Conservation (phyloP, 768 basidiomycete genomes). For the Amanita rubescens region DNA sequence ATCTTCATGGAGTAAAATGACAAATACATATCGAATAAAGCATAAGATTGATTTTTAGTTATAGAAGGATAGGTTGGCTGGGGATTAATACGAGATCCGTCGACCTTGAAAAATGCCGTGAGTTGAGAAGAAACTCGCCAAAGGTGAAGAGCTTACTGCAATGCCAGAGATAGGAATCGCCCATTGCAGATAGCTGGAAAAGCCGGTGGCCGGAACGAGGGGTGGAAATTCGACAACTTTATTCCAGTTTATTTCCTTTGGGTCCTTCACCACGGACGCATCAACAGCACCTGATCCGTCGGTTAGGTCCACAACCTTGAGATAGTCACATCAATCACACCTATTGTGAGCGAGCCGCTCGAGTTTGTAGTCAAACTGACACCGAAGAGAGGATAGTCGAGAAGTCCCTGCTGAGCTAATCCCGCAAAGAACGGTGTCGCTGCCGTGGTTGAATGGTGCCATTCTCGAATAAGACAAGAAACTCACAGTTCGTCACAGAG, state of each 20-base stretch:
- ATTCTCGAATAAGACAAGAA: neutral
- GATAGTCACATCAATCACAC: slow-evolving; percentile 25
- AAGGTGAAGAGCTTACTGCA: slow-evolving; percentile 31
- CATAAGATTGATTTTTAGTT: slow-evolving; percentile 50
- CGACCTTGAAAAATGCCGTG: slow-evolving; percentile 34
- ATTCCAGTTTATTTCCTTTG: slow-evolving; percentile 61
- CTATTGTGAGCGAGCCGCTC: slow-evolving; percentile 58
- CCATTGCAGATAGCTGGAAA: slow-evolving; percentile 74
- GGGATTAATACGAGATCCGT: slow-evolving; percentile 43
- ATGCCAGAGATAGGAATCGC: slow-evolving; percentile 52
- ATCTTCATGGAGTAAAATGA: neutral
- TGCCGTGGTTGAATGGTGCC: slow-evolving; percentile 17
- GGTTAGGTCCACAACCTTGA: neutral
- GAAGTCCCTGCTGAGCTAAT: slow-evolving; percentile 52
- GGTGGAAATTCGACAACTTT: slow-evolving; percentile 70
- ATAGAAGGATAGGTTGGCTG: slow-evolving; percentile 57
- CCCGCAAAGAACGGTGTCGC: slow-evolving; percentile 63
- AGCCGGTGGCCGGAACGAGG: slow-evolving; percentile 44
- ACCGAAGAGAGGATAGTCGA: slow-evolving; percentile 76
- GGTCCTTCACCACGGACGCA: slow-evolving; percentile 54
- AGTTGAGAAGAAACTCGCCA: neutral
- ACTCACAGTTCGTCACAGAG: slow-evolving; percentile 41
- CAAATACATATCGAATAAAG: slow-evolving; percentile 67
- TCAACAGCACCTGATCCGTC: slow-evolving; percentile 61
- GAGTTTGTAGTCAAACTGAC: slow-evolving; percentile 52